phyloP scores from a whole-genome alignment of 1,139 yeast species.

The Candida pseudocylindracea region DNA sequence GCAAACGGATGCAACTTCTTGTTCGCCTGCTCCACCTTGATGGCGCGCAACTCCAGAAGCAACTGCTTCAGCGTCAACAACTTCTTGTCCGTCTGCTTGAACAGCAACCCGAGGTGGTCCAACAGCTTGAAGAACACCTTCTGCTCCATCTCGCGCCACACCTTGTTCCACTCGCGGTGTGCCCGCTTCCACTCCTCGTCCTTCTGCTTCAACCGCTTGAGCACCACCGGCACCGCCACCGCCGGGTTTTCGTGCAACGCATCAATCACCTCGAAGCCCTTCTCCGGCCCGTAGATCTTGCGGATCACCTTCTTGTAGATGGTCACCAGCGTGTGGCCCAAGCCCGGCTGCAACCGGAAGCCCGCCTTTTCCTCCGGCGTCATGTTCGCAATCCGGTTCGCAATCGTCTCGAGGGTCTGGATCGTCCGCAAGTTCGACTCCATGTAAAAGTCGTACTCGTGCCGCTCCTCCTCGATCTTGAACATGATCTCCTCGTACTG shows the following conservation, averaged over 20 bases:
- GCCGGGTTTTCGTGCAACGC: slow-evolving; percentile 92
- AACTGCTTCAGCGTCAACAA: slow-evolving; percentile 74
- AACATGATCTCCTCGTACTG: slow-evolving; percentile 92
- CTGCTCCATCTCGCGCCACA: slow-evolving; percentile 97
- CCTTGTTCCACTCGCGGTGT: slow-evolving; percentile 97
- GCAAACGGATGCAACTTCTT: slow-evolving; percentile 70
- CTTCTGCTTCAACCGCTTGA: slow-evolving; percentile 83
- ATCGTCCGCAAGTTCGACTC: slow-evolving; percentile 89
- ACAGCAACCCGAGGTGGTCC: slow-evolving; percentile 88
- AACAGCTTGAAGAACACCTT: slow-evolving; percentile 82
- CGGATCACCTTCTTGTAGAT: slow-evolving; percentile 86
- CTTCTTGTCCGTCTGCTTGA: slow-evolving; percentile 91
- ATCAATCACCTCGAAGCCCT: slow-evolving; percentile 90
- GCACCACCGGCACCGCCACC: slow-evolving; percentile 81
- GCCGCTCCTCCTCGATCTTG: slow-evolving; percentile 93
- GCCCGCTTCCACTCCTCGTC: slow-evolving; percentile 99
- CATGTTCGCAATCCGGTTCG: slow-evolving; percentile 88
- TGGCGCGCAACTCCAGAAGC: slow-evolving; percentile 78
- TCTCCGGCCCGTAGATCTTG: slow-evolving; percentile 80
- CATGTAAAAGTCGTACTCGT: slow-evolving; percentile 88
- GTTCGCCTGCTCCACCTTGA: slow-evolving; percentile 67
- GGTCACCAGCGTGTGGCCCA: slow-evolving; percentile 78
- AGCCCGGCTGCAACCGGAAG: slow-evolving; percentile 78
- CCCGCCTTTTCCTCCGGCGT: slow-evolving; percentile 67
- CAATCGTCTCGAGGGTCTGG: slow-evolving; percentile 87